Base-by-base conservation (phyloP, 2,329 filamentous ascomycete species). In the Aspergillus sp. region DNA sequence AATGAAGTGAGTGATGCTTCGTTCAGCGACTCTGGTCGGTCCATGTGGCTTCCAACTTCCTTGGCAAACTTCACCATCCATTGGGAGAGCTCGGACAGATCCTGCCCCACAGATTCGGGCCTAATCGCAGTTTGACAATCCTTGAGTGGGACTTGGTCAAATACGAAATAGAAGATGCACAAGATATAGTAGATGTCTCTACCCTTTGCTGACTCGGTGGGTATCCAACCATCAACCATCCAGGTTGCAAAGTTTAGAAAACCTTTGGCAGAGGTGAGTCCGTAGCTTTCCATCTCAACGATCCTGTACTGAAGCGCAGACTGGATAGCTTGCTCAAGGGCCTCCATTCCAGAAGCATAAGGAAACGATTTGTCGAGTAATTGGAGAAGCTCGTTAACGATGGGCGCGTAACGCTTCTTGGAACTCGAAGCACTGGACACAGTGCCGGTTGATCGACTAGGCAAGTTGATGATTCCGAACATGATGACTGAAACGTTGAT, bases 31-130 rank as follows among this genome's bases (percentile, higher is more conserved):
- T 64, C 64, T 0, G 70, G 63, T 0, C 65, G 68, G 60, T 75
- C 72, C 67, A 79, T 71, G 47, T 72, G 75, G 2, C 67, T 61
- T 1, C 78, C 77, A 17, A 80, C 70, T 13, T 66, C 63, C 47
- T 74, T 67, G 7, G 76, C 71, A 53, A 73, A 80, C n/a, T 68
- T 60, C 19, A 78, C 73, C 15, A 80, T 65, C 78, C 78, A 80
- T 4, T 70, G 63, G 1, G 75, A 77, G 3, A 80, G 64, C 63
- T 65, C 68, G 2, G 69, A 73, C 7, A 77, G 67, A 2, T 69
- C 69, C 52, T 70, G 61, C 3, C 70, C 63, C 19, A 58, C 64
- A n/a, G 67, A 65, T 15, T 65, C 56, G 8, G 77, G 77, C 0
- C 63, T 41, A 54, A 78, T 73, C 7, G 62, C 59, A 13, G 66